Evolutionary conservation across 352 stramenopile genomes (phyloP).

Genomic region (Pythium insidiosum): DNA sequence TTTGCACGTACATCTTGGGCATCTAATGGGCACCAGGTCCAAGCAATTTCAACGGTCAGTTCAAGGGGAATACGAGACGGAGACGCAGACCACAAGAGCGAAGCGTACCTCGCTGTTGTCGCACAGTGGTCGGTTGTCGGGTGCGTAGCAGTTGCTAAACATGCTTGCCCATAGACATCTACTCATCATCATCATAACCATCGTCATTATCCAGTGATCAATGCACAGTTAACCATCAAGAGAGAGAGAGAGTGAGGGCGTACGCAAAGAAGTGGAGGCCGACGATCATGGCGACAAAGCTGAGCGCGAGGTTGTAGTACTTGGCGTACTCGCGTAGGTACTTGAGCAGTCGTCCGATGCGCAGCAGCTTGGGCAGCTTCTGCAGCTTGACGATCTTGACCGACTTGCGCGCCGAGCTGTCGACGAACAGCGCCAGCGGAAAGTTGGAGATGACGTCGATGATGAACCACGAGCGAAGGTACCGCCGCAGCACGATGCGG

Average conservation of each 20-base stretch:
- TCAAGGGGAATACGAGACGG: neutral
- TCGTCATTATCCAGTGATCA: too few relatives aligned
- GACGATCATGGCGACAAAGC: conserved; percentile 53
- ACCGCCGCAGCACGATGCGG: conserved; percentile 44
- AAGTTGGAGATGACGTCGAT: conserved; percentile 82
- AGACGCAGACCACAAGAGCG: neutral
- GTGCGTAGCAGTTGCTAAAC: conserved; percentile 55
- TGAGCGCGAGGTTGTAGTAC: conserved; percentile 77
- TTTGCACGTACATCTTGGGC: conserved; percentile 62
- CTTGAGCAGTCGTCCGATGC: conserved; percentile 61
- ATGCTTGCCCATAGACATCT: conserved; percentile 61
- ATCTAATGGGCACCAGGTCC: conserved; percentile 21
- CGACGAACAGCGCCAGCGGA: conserved; percentile 58
- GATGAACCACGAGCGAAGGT: conserved; percentile 76
- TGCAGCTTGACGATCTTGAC: conserved; percentile 82
- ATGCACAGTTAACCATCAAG: too few relatives aligned
- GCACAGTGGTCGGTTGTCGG: conserved; percentile 21
- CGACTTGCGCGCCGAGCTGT: conserved; percentile 46
- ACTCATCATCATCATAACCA: neutral
- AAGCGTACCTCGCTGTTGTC: conserved; percentile 25
- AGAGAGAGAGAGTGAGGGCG: conserved; percentile 1
- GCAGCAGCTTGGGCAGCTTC: conserved; percentile 79
- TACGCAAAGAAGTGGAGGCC: conserved; percentile 60
- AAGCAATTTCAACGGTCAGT: neutral
- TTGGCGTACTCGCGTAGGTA: conserved; percentile 79